Percentiles rank a stretch among this genome's conserved stretches.
phyloP scores from a whole-genome alignment of 257 asterid genomes.

The Phtheirospermum japonicum region DNA sequence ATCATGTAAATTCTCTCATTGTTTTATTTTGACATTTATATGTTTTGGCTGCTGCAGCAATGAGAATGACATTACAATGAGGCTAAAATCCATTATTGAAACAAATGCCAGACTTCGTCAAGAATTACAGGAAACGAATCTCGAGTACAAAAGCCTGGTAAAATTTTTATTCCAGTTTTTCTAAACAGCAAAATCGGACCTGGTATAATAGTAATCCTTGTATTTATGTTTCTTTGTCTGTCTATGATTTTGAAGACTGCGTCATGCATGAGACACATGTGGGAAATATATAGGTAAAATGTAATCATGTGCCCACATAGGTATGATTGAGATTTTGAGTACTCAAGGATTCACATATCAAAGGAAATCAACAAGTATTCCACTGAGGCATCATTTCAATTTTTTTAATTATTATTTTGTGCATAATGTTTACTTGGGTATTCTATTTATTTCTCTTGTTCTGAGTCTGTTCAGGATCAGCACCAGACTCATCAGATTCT shows the following conservation, averaged over 20 bases:
- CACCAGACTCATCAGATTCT: background rate
- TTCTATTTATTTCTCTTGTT: background rate
- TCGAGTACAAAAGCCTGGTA: slow-evolving; percentile 50
- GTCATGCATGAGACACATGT: slow-evolving; percentile 27
- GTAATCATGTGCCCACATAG: background rate
- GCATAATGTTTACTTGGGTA: background rate
- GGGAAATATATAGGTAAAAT: too few species aligned
- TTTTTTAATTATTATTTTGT: too few species aligned
- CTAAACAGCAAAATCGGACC: background rate
- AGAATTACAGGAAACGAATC: slow-evolving; percentile 47
- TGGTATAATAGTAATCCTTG: slow-evolving; percentile 8
- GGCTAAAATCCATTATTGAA: slow-evolving; percentile 69
- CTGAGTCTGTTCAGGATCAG: too few species aligned
- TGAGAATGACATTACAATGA: slow-evolving; percentile 83
- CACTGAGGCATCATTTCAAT: background rate
- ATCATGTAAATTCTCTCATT: too few species aligned
- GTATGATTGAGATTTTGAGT: background rate
- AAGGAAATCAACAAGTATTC: background rate
- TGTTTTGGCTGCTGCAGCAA: slow-evolving; percentile 59
- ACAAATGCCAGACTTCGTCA: slow-evolving; percentile 67
- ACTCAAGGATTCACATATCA: slow-evolving; percentile 5
- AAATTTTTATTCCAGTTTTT: slow-evolving; percentile 14
- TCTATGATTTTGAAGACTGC: slow-evolving; percentile 10
- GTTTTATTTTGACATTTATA: slow-evolving; percentile 8
- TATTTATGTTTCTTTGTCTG: slow-evolving; percentile 1